These are phyloP conservation scores for Nemania sp. DNA, from an alignment of 2,329 filamentous ascomycete species.

Conservation along the genomic window DNA sequence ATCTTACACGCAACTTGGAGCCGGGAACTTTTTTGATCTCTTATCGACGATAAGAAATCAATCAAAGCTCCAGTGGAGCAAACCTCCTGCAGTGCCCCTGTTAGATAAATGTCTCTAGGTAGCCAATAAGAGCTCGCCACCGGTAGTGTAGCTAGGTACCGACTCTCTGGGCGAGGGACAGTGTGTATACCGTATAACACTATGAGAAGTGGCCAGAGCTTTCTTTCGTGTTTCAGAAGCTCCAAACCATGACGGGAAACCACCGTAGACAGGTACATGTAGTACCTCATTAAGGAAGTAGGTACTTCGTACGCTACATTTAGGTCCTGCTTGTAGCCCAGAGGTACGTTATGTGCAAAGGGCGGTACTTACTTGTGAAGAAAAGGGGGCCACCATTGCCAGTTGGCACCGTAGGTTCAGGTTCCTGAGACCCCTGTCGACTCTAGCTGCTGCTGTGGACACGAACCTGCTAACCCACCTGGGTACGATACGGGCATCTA, in stretches of 20 bases:
- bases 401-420: conserved; percentile 27
- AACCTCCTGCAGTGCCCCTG: no score
- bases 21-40: conserved; percentile 37
- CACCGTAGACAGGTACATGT: no score
- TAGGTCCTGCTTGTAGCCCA: no score
- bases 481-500: conserved; percentile 39
- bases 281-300: no score
- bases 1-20: background rate
- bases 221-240: conserved; percentile 16
- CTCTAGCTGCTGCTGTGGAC: conserved; percentile 33
- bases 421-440: conserved; percentile 17
- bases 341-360: no score
- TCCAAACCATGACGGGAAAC: conserved; percentile 28
- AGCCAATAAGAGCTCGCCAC: background rate
- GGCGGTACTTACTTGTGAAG: background rate
- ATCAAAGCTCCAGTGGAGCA: background rate
- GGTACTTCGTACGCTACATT: background rate
- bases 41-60: conserved; percentile 39
- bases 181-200: no score
- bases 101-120: background rate
- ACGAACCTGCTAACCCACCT: conserved; percentile 33
- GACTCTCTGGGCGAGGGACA: background rate
- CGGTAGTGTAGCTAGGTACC: background rate
- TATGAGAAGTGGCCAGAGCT: conserved; percentile 34
- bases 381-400: conserved; percentile 12